Evolutionary conservation across 208 protist species (phyloP), one percentile per base, ranked within the genome.

Genomic region (Crithidia fasciculata): DNA sequence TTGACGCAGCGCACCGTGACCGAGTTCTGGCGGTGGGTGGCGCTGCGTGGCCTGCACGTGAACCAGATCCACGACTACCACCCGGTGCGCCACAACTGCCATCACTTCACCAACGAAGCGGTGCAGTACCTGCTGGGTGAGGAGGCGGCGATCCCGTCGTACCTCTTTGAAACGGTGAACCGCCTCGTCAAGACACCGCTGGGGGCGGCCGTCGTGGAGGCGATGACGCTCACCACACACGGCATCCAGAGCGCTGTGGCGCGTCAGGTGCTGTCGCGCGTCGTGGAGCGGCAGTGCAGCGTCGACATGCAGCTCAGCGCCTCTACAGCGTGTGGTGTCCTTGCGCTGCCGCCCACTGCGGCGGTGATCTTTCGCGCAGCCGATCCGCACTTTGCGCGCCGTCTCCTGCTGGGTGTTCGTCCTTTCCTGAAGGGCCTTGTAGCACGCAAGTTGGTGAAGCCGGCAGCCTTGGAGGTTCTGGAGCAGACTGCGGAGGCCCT

Each of bases 81-180:
- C 76, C 80, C 88, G 8, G 74, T 93, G 8, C 72, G 91, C 7
- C 87, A 95, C 74, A 98, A 98, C 81, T 98, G 97, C 81, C 96
- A 98, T 81, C 83, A 97, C 76, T 98, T 98, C 65, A 89, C 79
- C 40, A 68, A 84, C 18, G 83, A 85, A 8, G 90, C 92, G 3
- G 71, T 71, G 9, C 62, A 82, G 5, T 97, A 96, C 69, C 63
- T 98, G 12, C 44, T 92, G 2, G 86, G 83, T 28, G 36, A 62
- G 5, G 41, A 8, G 47, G 45, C n/a, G 82, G 7, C 43, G 47
- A 69, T 81, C 16, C 86, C 87, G 12, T 41, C 41, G 12, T 87
- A 86, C 54, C 76, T 97, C 15, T 87, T 83, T 59, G 77, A 45
- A 56, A 90, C 85, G 2, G 65, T 86, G 0, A 58, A 86, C n/a